Base-by-base conservation (phyloP, 768 basidiomycete genomes). In the Chalciporus piperatus region DNA sequence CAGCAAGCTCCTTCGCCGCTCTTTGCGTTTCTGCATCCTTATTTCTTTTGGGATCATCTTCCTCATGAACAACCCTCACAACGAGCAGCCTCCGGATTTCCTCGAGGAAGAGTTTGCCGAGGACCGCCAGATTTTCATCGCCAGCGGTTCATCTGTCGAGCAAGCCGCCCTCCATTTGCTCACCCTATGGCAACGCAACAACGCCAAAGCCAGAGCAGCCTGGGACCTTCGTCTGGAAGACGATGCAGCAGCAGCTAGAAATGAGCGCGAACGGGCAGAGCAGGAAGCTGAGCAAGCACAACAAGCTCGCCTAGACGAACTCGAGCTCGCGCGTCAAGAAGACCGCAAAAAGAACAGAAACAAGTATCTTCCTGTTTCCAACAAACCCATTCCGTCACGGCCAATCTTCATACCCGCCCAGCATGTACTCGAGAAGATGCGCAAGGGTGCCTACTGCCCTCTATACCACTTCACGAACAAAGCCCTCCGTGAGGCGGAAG, bases 61-160 rank as follows among this genome's bases (percentile, higher is more conserved):
- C n/a, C n/a, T 23, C 11, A 45, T 33, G 30, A 23, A 50, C 27
- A 19, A 58, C 70, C 51, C 54, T 80, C 82, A 41, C 17, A 14
- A 41, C 10, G 40, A 20, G 17, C 19, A 6, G 1, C 7, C 40
- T 11, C 40, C 20, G 8, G 20, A 41, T 20, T 41, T n/a, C 40
- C 11, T 14, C 7, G 6, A n/a, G 6, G 20, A 41, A 12, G 40
- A 41, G 7, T 23, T 20, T 11, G 12, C 40, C 7, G 40, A 41
- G 12, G 40, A 7, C 3, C 19, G 40, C 12, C 9, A 20, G 6
- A 23, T 41, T 12, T 41, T 41, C 17, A 41, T 19, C 4, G 9
- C 12, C 16, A 8, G 12, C 17, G 19, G 40, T 11, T 12, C 19
- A 3, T 20, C 20, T 20, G 40, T 11, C 3, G 40, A 19, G 9